phyloP scores from a whole-genome alignment of 179 eudicot genomes.

The Heliamphora pulchella region DNA sequence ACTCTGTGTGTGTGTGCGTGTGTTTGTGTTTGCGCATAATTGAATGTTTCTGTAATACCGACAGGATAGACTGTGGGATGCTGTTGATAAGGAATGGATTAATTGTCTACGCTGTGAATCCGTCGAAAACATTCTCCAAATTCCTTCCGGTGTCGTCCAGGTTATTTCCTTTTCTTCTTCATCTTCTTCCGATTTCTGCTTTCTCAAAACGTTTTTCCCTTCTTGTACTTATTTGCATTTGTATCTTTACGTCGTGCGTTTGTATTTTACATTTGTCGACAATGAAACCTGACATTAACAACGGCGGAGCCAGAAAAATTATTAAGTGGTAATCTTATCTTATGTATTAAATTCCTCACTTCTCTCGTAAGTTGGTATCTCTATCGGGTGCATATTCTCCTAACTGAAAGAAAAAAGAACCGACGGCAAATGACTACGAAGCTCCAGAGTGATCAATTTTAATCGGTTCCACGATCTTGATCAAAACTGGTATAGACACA shows the following conservation, averaged over 20 bases:
- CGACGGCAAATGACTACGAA: too few relatives aligned
- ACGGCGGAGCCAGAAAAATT: background rate
- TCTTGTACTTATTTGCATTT: background rate
- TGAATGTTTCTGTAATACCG: background rate
- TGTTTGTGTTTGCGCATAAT: background rate
- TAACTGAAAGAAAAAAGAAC: background rate
- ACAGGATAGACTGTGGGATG: conserved; percentile 79
- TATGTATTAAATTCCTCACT: background rate
- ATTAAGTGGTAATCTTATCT: background rate
- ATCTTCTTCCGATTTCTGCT: background rate
- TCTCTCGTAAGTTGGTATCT: background rate
- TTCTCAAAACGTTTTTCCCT: background rate
- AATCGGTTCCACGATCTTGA: too few relatives aligned
- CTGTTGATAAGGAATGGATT: conserved; percentile 78
- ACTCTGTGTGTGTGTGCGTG: background rate
- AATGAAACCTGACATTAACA: background rate
- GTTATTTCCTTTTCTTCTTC: conserved; percentile 30
- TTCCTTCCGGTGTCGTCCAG: conserved; percentile 82
- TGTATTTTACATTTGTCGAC: background rate
- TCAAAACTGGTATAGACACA: too few relatives aligned
- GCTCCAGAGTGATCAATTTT: too few relatives aligned
- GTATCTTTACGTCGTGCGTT: background rate
- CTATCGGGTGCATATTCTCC: background rate
- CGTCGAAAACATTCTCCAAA: conserved; percentile 59
- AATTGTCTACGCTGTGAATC: conserved; percentile 56